These are phyloP conservation scores for Annulohypoxylon stygium DNA, from an alignment of 495 filamentous ascomycete genomes.

Conservation along the genomic window DNA sequence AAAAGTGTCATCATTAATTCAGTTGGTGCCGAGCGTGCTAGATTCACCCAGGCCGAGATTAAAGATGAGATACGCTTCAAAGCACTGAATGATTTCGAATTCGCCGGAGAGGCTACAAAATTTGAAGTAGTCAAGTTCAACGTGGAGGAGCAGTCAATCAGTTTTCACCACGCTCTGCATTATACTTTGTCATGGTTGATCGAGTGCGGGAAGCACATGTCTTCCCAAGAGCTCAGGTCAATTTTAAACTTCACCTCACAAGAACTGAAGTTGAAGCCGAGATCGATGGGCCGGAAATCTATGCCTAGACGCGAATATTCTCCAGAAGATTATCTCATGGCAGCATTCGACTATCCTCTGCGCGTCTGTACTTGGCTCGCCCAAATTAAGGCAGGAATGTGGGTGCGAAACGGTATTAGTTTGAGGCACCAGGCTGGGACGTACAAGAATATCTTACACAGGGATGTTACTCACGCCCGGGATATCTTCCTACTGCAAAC, in stretches of 20 bases:
- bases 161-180: constrained; percentile 97
- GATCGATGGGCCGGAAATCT: constrained; percentile 65
- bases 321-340: constrained; percentile 83
- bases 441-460: constrained; percentile 85
- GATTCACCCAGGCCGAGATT: constrained; percentile 90
- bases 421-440: constrained; percentile 93
- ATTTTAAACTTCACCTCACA: constrained; percentile 72
- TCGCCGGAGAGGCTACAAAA: constrained; percentile 71
- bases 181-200: constrained; percentile 98
- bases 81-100: constrained; percentile 79
- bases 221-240: constrained; percentile 70
- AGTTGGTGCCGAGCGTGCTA: constrained; percentile 84
- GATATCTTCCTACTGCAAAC: constrained; percentile 96
- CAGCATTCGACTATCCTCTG: constrained; percentile 92
- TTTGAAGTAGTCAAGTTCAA: constrained; percentile 85
- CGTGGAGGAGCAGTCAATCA: constrained; percentile 89
- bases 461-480: constrained; percentile 92
- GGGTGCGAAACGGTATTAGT: constrained; percentile 97
- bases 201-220: constrained; percentile 85
- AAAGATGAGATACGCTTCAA: constrained; percentile 87
- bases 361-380: constrained; percentile 95
- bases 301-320: constrained; percentile 64
- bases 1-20: constrained; percentile 86
- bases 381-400: constrained; percentile 98
- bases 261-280: constrained; percentile 71